Evolutionary conservation across 352 stramenopile species (phyloP).

Genomic region (Proteromonas lacertae): DNA sequence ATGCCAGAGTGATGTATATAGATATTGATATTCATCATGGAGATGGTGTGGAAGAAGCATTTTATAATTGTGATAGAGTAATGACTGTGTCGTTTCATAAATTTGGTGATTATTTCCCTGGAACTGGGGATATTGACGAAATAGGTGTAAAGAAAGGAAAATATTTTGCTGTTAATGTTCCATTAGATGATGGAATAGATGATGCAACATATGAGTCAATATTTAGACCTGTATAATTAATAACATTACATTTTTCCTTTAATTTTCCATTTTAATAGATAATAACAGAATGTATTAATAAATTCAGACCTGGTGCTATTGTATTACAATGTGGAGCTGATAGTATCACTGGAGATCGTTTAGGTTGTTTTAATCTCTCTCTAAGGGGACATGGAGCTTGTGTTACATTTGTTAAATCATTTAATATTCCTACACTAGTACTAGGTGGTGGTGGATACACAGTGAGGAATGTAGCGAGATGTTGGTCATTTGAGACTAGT

Average conservation of each 20-base stretch:
- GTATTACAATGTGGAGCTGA: slow-evolving; percentile 90
- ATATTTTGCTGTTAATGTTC: slow-evolving; percentile 81
- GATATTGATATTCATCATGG: slow-evolving; percentile 97
- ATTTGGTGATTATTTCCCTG: slow-evolving; percentile 93
- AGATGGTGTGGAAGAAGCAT: too few relatives aligned
- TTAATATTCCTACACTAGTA: slow-evolving; percentile 30
- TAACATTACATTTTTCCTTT: slow-evolving; percentile 28
- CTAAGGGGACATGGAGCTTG: slow-evolving; percentile 37
- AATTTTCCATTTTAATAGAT: too few relatives aligned
- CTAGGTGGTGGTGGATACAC: slow-evolving; percentile 47
- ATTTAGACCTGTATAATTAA: slow-evolving; percentile 90
- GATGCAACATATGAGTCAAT: slow-evolving; percentile 69
- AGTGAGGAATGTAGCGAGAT: slow-evolving; percentile 47
- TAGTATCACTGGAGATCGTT: slow-evolving; percentile 65
- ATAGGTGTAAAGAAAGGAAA: slow-evolving; percentile 61
- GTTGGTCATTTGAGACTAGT: slow-evolving; percentile 84
- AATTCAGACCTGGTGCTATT: slow-evolving; percentile 62
- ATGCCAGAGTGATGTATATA: slow-evolving; percentile 90
- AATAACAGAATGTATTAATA: slow-evolving; percentile 78
- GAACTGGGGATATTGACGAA: too few relatives aligned
- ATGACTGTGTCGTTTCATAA: slow-evolving; percentile 98
- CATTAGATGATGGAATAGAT: slow-evolving; percentile 69
- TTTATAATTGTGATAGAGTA: slow-evolving; percentile 81
- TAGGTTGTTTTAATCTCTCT: slow-evolving; percentile 91
- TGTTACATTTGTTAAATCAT: slow-evolving; percentile 33